Evolutionary conservation across 805 yeast genomes (phyloP), one percentile per base, ranked within the genome.

Genomic region (Candida parachauliodes): DNA sequence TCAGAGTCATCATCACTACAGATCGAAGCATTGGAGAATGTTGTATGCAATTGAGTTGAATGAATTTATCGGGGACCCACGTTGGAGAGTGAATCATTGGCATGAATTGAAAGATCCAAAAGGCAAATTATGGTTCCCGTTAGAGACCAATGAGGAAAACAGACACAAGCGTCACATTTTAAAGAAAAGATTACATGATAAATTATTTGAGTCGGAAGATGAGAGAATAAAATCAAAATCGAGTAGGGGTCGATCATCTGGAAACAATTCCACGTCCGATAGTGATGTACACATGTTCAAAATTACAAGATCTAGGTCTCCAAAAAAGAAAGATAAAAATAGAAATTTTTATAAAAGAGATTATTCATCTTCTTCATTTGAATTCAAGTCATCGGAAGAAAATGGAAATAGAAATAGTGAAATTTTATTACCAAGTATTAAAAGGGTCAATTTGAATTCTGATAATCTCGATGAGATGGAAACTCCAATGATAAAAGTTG

Each of bases 11-110:
- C 12, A 11, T 14, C 32, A 4, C 8, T 16, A 33, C 7, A 8
- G 10, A 22, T 10, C 22, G 16, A 24, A 29, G 22, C 62, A 61
- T 16, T 65, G 68, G 55, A 70, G 68, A 40, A 57, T 76, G 51
- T 60, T 70, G 5, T 83, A 89, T 89, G 79, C 82, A 35, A 69
- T 83, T 4, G 83, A 79, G 37, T 50, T 79, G 34, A 65, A 73
- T 41, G 93, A 83, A 50, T 56, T 71, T 21, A 55, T 74, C 9
- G 69, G 73, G 38, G 89, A 83, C 52, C 34, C 69, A 10, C 59
- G 68, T 2, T 83, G 88, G 86, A 55, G 82, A 43, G 53, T 63
- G n/a, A 50, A 49, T 16, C 78, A 76, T 51, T 77, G 82, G 77
- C 53, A 65, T 46, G 80, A 77, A 44, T 54, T 79, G 14, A 54